Percentiles rank a stretch among this genome's conserved stretches.
Conservation (phyloP, 2,329 filamentous ascomycete genomes). For the Erysiphe pulchra region DNA sequence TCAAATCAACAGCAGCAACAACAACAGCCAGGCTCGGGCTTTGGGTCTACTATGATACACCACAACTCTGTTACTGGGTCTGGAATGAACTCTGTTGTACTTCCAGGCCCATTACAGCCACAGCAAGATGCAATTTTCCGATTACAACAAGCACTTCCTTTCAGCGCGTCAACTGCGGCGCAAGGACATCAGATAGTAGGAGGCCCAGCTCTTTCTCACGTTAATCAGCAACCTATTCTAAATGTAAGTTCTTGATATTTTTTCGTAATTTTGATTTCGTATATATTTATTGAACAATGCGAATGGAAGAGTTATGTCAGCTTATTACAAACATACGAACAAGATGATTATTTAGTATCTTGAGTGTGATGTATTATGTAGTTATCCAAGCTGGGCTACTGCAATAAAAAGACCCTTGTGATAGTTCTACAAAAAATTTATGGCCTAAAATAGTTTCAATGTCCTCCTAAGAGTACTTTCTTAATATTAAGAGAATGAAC, state of each 20-base stretch:
- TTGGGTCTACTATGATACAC: conserved; percentile 19
- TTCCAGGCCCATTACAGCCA: conserved; percentile 32
- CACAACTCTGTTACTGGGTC: conserved; percentile 28
- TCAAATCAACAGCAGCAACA: conserved; percentile 14
- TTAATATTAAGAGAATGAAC: no score
- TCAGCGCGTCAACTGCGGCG: conserved; percentile 18
- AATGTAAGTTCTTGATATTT: conserved; percentile 24
- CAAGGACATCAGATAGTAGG: conserved; percentile 12
- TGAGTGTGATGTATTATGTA: no score
- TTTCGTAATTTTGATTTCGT: no score
- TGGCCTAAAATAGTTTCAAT: no score
- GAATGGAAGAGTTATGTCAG: no score
- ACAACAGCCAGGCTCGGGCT: conserved; percentile 35
- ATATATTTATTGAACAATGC: no score
- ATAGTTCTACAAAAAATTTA: no score
- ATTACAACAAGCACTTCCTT: conserved; percentile 33
- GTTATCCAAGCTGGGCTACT: no score
- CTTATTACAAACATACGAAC: no score
- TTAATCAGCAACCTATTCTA: conserved; percentile 54
- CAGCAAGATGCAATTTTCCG: conserved; percentile 22
- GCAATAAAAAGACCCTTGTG: no score
- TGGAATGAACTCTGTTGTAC: conserved; percentile 35
- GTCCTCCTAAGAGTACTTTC: no score
- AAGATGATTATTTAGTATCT: no score
- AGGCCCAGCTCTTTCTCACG: conserved; percentile 36